A percentile compares a stretch with the other conserved stretches of the same genome.
These are phyloP conservation scores for Daldinia decipiens DNA, from an alignment of 495 filamentous ascomycete species.

Conservation along the genomic window DNA sequence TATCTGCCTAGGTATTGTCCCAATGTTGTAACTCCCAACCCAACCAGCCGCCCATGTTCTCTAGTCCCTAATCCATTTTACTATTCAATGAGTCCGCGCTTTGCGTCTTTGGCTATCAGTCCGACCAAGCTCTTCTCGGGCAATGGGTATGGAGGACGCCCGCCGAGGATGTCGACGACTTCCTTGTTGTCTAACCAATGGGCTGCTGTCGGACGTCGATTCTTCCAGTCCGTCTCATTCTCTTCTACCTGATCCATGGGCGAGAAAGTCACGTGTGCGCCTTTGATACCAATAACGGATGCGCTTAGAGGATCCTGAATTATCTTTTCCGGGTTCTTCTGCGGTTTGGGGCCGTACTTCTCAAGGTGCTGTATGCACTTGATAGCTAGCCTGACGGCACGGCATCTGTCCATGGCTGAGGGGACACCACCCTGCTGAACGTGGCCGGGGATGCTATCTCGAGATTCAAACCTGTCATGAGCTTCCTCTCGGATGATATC, in stretches of 20 bases:
- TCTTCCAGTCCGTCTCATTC: constrained; percentile 92
- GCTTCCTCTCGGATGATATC: constrained; percentile 96
- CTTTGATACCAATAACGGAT: constrained; percentile 90
- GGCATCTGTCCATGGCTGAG: constrained; percentile 93
- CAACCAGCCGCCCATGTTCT: constrained; percentile 2
- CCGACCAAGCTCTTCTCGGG: constrained; percentile 59
- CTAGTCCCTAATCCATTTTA: background rate
- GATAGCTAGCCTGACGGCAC: constrained; percentile 90
- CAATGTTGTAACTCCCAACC: constrained; percentile 21
- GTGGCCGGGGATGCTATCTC: constrained; percentile 92
- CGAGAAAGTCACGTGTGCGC: constrained; percentile 86
- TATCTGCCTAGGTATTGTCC: constrained; percentile 29
- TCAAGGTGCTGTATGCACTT: constrained; percentile 92
- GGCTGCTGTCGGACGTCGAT: constrained; percentile 82
- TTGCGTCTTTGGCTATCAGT: constrained; percentile 63
- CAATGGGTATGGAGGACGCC: constrained; percentile 63
- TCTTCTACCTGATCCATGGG: constrained; percentile 78
- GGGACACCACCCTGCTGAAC: constrained; percentile 96
- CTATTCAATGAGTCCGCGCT: constrained; percentile 55
- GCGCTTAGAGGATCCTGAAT: constrained; percentile 73
- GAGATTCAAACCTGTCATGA: constrained; percentile 90
- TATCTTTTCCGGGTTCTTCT: constrained; percentile 65
- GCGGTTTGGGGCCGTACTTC: constrained; percentile 70
- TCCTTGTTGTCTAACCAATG: constrained; percentile 86
- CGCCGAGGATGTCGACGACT: constrained; percentile 85